Conservation (phyloP, 2,329 filamentous ascomycete species). For the Clonostachys sp. region DNA sequence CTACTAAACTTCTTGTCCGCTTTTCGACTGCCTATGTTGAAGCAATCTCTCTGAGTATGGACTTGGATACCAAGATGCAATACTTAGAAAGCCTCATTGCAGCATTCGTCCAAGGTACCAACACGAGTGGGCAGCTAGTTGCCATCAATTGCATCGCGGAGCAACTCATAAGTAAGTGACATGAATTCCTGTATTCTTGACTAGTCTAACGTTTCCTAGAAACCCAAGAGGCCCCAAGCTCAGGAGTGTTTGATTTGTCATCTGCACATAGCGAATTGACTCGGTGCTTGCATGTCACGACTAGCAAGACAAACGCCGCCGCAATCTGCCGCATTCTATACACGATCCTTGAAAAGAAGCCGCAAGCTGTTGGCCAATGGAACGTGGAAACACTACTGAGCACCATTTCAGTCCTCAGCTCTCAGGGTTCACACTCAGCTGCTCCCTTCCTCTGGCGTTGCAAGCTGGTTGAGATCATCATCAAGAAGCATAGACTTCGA, state of each 20-base stretch:
- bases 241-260: constrained; percentile 28
- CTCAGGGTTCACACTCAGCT: constrained; percentile 1
- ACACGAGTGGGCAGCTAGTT: constrained; percentile 32
- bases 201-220: constrained; percentile 7
- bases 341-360: constrained; percentile 43
- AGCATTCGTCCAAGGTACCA: constrained; percentile 17
- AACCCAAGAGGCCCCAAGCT: constrained; percentile 16
- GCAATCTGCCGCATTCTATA: constrained; percentile 34
- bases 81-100: constrained; percentile 33
- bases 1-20: constrained; percentile 17
- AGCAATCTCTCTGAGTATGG: constrained; percentile 23
- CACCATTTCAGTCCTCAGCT: constrained; percentile 28
- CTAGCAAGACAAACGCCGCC: constrained; percentile 21
- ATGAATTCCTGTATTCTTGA: too few relatives aligned
- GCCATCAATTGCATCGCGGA: constrained; percentile 36
- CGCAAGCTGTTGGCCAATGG: constrained; percentile 50
- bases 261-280: constrained; percentile 34
- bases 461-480: constrained; percentile 48
- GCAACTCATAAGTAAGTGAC: constrained; percentile 28
- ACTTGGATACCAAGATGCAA: constrained; percentile 20
- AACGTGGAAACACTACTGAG: constrained; percentile 50
- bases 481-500: constrained; percentile 56
- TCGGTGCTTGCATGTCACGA: constrained; percentile 20
- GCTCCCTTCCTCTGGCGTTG: constrained; percentile 39
- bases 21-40: constrained; percentile 23